phyloP scores from a whole-genome alignment of 306 rosid genomes.

The Adenanthera pavonina region DNA sequence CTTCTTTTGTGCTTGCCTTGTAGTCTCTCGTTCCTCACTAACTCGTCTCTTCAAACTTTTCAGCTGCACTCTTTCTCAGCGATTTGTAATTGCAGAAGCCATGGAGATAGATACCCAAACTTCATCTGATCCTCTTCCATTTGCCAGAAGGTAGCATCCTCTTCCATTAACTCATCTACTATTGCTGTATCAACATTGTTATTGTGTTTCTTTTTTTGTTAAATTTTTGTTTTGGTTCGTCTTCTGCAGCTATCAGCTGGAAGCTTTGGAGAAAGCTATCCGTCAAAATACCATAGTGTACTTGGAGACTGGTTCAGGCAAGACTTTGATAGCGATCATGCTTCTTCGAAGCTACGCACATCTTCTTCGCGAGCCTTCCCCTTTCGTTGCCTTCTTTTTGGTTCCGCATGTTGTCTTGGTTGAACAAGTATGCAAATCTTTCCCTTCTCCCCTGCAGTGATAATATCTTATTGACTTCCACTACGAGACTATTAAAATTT shows the following conservation, averaged over 20 bases:
- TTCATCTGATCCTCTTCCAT: slow-evolving; percentile 55
- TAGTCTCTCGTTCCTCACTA: background rate
- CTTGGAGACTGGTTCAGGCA: slow-evolving; percentile 92
- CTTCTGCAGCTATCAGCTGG: slow-evolving; percentile 75
- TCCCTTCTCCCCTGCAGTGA: background rate
- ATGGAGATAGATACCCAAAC: slow-evolving; percentile 45
- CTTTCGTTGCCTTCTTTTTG: slow-evolving; percentile 69
- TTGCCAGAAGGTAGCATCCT: slow-evolving; percentile 68
- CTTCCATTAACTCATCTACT: background rate
- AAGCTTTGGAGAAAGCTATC: slow-evolving; percentile 71
- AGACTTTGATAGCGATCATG: slow-evolving; percentile 89
- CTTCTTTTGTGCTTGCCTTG: background rate
- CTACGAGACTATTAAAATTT: background rate
- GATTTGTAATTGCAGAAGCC: background rate
- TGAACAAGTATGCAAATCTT: slow-evolving; percentile 55
- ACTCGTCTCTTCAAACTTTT: background rate
- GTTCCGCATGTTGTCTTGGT: slow-evolving; percentile 91
- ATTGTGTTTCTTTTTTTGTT: background rate
- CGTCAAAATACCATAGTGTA: slow-evolving; percentile 69
- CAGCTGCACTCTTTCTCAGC: background rate
- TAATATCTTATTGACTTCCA: background rate
- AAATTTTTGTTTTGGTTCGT: background rate
- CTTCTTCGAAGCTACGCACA: slow-evolving; percentile 78
- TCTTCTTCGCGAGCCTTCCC: slow-evolving; percentile 73
- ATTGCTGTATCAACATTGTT: background rate